Evolutionary conservation across 768 basidiomycete genomes (phyloP), one percentile per base, ranked within the genome.

Genomic region (Leccinellum albellum): DNA sequence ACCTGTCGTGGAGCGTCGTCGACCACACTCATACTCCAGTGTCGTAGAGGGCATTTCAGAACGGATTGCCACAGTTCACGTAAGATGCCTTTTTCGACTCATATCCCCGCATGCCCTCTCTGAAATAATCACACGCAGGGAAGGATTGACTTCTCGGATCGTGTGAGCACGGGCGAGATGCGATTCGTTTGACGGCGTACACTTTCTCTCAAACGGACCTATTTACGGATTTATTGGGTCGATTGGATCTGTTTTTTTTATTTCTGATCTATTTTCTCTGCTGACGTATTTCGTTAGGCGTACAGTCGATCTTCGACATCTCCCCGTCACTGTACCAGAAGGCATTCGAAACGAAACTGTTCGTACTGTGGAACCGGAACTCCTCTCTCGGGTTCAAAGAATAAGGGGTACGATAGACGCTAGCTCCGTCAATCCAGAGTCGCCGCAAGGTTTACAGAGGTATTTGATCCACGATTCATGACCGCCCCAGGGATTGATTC

Each of bases 151-250:
- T 65, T 91, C n/a, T 78, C 78, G 14, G 81, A 86, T 60, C 64
- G 74, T 6, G 68, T 69, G n/a, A 79, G 70, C 4, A 70, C 75
- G 0, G 84, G 84, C 47, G 85, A 88, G 49, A 68, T 90, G 44
- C 77, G 81, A 32, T 72, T 91, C 2, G 58, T 85, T 93, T 59
- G 86, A 88, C 66, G 91, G 88, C 1, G 76, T 92, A 23, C 90
- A 92, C 69, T 86, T 91, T 66, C 62, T 88, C 12, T 69, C 78
- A 24, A 87, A 88, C 54, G 91, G 91, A 0, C 80, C 88, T 0
- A 80, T 94, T 17, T 89, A 85, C 64, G 91, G 88, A 2, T 78
- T 89, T 50, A 88, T 85, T 17, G 80, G 83, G 61, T 80, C 85
- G 4, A 65, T 68, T 17, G 85, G 84, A 89, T 91, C 60, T 61